Evolutionary conservation across 352 stramenopile genomes (phyloP).

Genomic region (Pythium guiyangense): DNA sequence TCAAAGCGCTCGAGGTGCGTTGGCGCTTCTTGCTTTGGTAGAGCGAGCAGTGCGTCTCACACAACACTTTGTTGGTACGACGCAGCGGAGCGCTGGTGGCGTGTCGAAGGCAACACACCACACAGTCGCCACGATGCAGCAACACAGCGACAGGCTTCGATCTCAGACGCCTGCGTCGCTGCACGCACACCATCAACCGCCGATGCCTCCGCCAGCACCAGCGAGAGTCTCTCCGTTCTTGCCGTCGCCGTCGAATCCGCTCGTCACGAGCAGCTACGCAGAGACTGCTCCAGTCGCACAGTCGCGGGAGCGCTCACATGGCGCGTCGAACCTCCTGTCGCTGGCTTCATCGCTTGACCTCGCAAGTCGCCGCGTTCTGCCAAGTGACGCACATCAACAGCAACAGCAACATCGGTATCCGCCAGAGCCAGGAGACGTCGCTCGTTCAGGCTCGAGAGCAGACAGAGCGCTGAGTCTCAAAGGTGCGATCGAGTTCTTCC

Average conservation of each 20-base stretch:
- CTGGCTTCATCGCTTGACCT: slow-evolving; percentile 5
- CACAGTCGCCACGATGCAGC: slow-evolving; percentile 13
- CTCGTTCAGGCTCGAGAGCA: not conserved
- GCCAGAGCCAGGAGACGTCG: not conserved
- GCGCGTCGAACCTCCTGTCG: slow-evolving; percentile 5
- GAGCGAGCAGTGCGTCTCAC: not conserved
- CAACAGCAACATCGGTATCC: not conserved
- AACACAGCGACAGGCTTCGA: slow-evolving; percentile 13
- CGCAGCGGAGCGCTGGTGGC: not conserved
- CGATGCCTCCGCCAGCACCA: slow-evolving; percentile 7
- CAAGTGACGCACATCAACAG: no score
- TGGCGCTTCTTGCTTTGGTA: not conserved
- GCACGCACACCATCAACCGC: not conserved
- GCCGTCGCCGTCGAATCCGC: not conserved
- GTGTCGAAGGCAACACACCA: slow-evolving; percentile 5
- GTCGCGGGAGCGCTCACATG: not conserved
- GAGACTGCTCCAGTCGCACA: not conserved
- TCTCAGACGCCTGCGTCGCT: not conserved
- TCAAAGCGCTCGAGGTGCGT: slow-evolving; percentile 25
- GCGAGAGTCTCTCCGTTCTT: not conserved
- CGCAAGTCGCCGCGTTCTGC: not conserved
- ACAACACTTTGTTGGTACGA: not conserved
- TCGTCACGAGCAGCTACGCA: not conserved
- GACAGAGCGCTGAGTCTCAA: slow-evolving; percentile 20
- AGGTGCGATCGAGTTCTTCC: slow-evolving; percentile 18